Conservation (phyloP, 345 rosid species). For the Sonneratia caseolaris region DNA sequence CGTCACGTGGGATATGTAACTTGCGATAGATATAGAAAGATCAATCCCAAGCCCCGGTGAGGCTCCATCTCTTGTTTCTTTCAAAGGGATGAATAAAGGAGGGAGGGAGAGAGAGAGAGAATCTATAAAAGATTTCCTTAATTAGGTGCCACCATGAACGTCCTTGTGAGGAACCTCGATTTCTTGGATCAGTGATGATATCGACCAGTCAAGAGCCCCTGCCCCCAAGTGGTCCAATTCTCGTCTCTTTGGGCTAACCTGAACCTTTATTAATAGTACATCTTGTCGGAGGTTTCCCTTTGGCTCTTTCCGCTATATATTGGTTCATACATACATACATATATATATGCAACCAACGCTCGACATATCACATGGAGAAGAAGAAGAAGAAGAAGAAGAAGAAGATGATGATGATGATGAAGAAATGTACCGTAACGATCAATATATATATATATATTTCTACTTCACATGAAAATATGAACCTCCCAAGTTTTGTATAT, state of each 20-base stretch:
- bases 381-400: too few species aligned
- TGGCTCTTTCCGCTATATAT: not conserved
- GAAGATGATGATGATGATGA: too few species aligned
- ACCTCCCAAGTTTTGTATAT: too few species aligned
- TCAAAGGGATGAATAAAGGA: constrained; percentile 29
- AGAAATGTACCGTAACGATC: too few species aligned
- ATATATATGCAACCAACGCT: not conserved
- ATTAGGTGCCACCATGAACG: constrained; percentile 51
- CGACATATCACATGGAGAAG: not conserved
- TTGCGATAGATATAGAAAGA: not conserved
- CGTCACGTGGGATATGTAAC: not conserved
- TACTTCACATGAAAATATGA: too few species aligned
- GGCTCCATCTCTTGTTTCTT: constrained; percentile 34
- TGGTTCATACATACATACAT: not conserved
- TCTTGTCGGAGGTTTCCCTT: not conserved
- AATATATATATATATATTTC: too few species aligned
- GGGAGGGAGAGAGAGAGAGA: constrained; percentile 8
- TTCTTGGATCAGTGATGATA: constrained; percentile 17
- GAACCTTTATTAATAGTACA: not conserved
- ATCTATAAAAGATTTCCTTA: constrained; percentile 37
- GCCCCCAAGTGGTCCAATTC: not conserved
- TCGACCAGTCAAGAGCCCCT: constrained; percentile 21
- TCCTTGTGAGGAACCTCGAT: constrained; percentile 20
- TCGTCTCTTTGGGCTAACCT: not conserved
- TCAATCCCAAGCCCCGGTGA: constrained; percentile 7